Base-by-base conservation (phyloP, 2,329 filamentous ascomycete species). In the Mycosphaerella sp. region DNA sequence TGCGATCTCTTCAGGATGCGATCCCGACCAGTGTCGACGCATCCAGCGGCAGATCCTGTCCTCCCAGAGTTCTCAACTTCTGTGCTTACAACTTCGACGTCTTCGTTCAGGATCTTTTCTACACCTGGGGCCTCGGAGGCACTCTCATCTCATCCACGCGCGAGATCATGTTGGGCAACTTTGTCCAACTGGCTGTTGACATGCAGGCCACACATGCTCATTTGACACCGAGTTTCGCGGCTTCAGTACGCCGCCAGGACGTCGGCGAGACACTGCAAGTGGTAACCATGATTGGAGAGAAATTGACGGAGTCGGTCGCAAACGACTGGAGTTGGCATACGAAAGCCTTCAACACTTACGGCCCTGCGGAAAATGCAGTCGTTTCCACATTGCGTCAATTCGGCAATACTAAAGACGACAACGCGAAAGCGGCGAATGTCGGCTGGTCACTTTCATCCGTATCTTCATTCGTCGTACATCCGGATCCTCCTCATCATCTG, bases 81-180 rank as follows among this genome's bases (percentile, higher is more conserved):
- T 39, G 36, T 39, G n/a, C 36, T 18, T 39, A 39, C 14, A 39
- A 13, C 14, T 39, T 39, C 17, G 46, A 44, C n/a, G 41, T 44
- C 18, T 44, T 44, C 28, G 27, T 44, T 44, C 25, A 44, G 25
- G 44, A 46, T 36, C 44, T 46, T 4, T 46, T 46, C 32, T 46
- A 37, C 13, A 46, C 44, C 6, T 46, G 28, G 28, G 28, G 32
- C 8, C 14, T 37, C 9, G 44, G 44, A 10, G 44, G 44, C 30
- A 46, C 44, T 12, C 18, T 46, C 7, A 21, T 46, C 25, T 46
- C 44, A n/a, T 46, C 44, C 21, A 37, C 44, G 13, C 44, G 44
- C 12, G 44, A 46, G 32, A 46, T 46, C 30, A 46, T 46, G 44
- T 21, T 46, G 8, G 14, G 36, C 36, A 39, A 18, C 14, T 39